These are phyloP conservation scores for Globisporangium spinosum DNA, from an alignment of 352 stramenopile genomes.

Conservation along the genomic window DNA sequence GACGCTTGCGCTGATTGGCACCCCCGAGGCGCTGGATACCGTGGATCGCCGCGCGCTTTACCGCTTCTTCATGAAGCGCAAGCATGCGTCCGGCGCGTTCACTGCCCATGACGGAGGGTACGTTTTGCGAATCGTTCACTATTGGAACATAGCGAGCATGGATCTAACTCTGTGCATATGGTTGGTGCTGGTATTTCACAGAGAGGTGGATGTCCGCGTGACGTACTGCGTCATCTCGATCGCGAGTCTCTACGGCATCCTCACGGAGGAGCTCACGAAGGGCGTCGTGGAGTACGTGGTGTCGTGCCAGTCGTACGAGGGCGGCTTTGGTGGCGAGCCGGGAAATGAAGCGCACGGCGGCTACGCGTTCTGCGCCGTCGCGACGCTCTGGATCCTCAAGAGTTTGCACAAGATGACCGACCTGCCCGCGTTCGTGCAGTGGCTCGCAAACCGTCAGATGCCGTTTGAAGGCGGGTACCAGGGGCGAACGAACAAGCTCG, in stretches of 20 bases:
- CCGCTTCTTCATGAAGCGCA: constrained; percentile 88
- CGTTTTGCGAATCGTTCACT: background rate
- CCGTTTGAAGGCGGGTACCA: constrained; percentile 89
- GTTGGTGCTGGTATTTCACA: constrained; percentile 18
- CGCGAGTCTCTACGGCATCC: constrained; percentile 89
- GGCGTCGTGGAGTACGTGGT: constrained; percentile 80
- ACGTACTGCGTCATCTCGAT: constrained; percentile 98
- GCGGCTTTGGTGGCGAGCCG: constrained; percentile 91
- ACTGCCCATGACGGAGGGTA: constrained; percentile 96
- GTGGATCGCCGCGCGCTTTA: constrained; percentile 86
- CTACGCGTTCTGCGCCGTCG: constrained; percentile 97
- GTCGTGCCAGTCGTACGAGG: constrained; percentile 97
- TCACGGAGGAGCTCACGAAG: constrained; percentile 83
- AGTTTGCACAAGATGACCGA: constrained; percentile 49
- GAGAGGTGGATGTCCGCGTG: constrained; percentile 94
- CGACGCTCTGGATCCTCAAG: constrained; percentile 91
- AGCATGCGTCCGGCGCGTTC: constrained; percentile 87
- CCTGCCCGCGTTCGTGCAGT: constrained; percentile 66
- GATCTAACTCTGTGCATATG: background rate
- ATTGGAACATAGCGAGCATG: background rate
- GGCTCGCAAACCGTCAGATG: constrained; percentile 94
- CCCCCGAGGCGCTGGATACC: constrained; percentile 62
- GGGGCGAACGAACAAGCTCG: constrained; percentile 98
- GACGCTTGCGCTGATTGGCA: constrained; percentile 90
- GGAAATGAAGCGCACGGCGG: constrained; percentile 97